Conservation (phyloP, 164 flowering plant genomes). For the Tetracentron sinense region DNA sequence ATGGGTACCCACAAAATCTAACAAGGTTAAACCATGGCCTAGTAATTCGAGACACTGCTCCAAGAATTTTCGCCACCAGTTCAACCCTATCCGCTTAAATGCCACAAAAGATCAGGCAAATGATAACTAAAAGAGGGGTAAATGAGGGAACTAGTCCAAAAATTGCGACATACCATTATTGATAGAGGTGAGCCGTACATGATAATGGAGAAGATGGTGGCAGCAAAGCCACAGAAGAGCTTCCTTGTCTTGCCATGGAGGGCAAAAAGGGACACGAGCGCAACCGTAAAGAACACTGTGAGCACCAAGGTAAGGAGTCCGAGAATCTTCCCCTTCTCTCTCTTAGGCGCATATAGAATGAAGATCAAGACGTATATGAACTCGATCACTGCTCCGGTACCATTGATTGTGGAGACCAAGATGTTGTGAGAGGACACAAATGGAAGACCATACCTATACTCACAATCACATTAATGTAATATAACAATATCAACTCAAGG, state of each 20-base stretch:
- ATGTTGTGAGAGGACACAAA: constrained; percentile 57
- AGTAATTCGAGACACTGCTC: too few relatives aligned
- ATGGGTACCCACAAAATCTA: too few relatives aligned
- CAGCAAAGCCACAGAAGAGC: constrained; percentile 59
- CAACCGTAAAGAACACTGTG: constrained; percentile 38
- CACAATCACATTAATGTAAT: too few relatives aligned
- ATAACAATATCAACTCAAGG: too few relatives aligned
- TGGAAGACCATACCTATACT: constrained; percentile 58
- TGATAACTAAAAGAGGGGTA: too few relatives aligned
- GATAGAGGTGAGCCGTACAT: constrained; percentile 76
- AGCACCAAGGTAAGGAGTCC: constrained; percentile 36
- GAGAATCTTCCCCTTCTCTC: constrained; percentile 44
- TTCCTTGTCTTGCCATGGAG: constrained; percentile 45
- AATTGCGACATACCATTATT: constrained; percentile 44
- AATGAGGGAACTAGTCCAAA: background rate
- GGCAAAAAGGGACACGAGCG: constrained; percentile 49
- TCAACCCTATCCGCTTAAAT: too few relatives aligned
- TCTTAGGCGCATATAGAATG: constrained; percentile 45
- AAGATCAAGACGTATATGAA: constrained; percentile 44
- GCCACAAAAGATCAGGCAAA: too few relatives aligned
- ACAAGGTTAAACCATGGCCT: too few relatives aligned
- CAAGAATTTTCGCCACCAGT: too few relatives aligned
- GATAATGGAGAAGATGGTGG: constrained; percentile 58
- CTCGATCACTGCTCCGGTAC: constrained; percentile 58
- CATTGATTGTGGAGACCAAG: constrained; percentile 53